Evolutionary conservation across 371 early-diverging fungal genomes (phyloP), one percentile per base, ranked within the genome.

Genomic region (Smittium culicis): DNA sequence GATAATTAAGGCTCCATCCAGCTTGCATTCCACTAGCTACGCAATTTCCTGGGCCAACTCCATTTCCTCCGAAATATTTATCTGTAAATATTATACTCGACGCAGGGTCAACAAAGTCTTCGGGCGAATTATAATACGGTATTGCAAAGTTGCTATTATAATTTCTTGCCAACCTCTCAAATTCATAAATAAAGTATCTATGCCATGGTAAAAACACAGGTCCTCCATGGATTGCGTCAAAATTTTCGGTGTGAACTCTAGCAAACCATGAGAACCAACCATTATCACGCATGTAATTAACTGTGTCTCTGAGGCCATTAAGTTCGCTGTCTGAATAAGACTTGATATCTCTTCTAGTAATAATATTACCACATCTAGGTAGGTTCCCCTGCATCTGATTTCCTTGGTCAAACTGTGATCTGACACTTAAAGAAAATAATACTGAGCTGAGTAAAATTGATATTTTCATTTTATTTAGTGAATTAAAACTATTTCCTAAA

Each of bases 41-140:
- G 31, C 77, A 77, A 11, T 34, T 5, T 64, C 54, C 45, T 31
- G 65, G 31, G 61, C 69, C 68, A 45, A 5, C 20, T 34, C 79
- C 79, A 66, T 79, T 77, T 58, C 67, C 65, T 27, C 79, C 79
- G 14, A 74, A 34, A 33, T 65, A 68, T 17, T 56, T 34, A 1
- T 69, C 17, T 28, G 64, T 35, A 61, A 79, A 73, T 3, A 80
- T 63, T 17, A 69, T 66, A 34, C 72, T 73, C 2, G 34, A 66
- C 0, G 71, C 63, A 16, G 78, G 75, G 64, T 73, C 65, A 66
- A 61, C 66, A 35, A 57, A 74, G 65, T 75, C 73, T 14, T 65
- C 58, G 35, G 72, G 34, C 66, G 68, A 72, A 30, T 80, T 75
- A 80, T 81, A 82, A 74, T 81, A 82, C 55, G 82, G 82, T n/a